These are phyloP conservation scores for Hura crepitans DNA, from an alignment of 441 rosid species.

Conservation along the genomic window DNA sequence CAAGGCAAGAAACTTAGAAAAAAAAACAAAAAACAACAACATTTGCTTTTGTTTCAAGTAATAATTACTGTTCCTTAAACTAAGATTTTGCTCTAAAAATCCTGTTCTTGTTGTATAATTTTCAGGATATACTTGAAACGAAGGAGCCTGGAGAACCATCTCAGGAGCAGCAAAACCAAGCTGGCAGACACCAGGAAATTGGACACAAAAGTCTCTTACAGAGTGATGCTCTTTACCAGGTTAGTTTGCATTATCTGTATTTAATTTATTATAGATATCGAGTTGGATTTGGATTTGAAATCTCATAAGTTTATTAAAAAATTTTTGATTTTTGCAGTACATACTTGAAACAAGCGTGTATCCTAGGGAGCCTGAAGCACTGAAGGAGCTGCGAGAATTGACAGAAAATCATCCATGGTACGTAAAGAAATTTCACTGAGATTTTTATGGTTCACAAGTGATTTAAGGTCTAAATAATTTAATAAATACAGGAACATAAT, in stretches of 20 bases:
- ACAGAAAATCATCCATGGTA: constrained; percentile 93
- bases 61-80: neutral
- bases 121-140: constrained; percentile 21
- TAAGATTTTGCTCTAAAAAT: neutral
- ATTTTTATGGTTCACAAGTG: neutral
- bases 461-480: neutral
- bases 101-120: neutral
- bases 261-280: too few relatives aligned
- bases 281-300: neutral
- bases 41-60: neutral
- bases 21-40: too few relatives aligned
- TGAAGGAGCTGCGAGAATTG: constrained; percentile 86
- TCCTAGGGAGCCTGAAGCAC: constrained; percentile 85
- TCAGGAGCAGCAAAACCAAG: constrained; percentile 48
- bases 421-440: neutral
- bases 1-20: constrained; percentile 22
- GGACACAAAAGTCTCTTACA: constrained; percentile 91
- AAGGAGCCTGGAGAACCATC: constrained; percentile 21
- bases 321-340: constrained; percentile 42
- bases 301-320: too few relatives aligned
- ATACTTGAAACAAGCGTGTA: constrained; percentile 95
- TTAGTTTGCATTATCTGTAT: too few relatives aligned
- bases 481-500: constrained; percentile 29
- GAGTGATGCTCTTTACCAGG: constrained; percentile 91
- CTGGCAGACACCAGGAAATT: constrained; percentile 62